A percentile compares a stretch with the other conserved stretches of the same genome.
phyloP scores from a whole-genome alignment of 768 basidiomycete species.

The Tulasnella sp. region DNA sequence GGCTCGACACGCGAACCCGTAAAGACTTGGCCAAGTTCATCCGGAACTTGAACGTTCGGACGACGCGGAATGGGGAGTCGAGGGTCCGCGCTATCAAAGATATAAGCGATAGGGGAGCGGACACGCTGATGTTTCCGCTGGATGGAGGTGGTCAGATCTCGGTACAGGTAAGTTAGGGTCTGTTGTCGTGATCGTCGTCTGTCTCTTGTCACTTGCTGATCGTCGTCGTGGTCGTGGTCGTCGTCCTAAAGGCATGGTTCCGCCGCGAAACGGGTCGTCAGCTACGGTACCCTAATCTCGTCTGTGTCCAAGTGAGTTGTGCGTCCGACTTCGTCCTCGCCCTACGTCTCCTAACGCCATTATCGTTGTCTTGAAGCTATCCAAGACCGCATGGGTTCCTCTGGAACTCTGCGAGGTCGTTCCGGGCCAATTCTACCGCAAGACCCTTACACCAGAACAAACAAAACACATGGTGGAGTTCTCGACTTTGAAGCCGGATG shows the following conservation, averaged over 20 bases:
- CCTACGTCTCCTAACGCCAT: background rate
- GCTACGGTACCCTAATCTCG: constrained; percentile 47
- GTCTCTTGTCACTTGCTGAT: background rate
- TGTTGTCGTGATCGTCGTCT: background rate
- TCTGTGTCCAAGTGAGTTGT: constrained; percentile 52
- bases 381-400: constrained; percentile 41
- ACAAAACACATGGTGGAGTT: constrained; percentile 47
- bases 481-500: constrained; percentile 48
- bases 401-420: constrained; percentile 55
- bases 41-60: constrained; percentile 10
- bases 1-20: background rate
- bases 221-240: background rate
- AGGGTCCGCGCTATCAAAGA: constrained; percentile 51
- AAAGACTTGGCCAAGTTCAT: constrained; percentile 6
- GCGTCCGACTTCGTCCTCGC: background rate
- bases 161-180: constrained; percentile 22
- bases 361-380: background rate
- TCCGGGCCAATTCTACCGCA: constrained; percentile 57
- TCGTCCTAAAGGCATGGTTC: background rate
- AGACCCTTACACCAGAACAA: constrained; percentile 37
- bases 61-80: background rate
- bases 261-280: constrained; percentile 14
- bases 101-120: constrained; percentile 43
- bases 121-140: constrained; percentile 41
- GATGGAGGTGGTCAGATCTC: constrained; percentile 36